phyloP scores from a whole-genome alignment of 2,329 filamentous ascomycete species.

The Nemania sp. region DNA sequence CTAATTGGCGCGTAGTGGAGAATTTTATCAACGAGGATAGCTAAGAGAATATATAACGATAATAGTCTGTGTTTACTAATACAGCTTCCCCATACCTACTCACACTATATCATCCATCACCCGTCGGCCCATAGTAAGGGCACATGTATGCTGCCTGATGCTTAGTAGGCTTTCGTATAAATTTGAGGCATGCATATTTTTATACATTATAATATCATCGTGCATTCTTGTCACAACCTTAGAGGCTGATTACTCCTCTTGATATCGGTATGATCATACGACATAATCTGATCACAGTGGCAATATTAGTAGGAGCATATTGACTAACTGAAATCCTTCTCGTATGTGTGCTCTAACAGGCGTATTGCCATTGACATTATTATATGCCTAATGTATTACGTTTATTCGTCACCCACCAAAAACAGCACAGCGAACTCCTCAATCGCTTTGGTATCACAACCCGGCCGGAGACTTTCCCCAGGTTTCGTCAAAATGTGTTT shows the following conservation, averaged over 20 bases:
- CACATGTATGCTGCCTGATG: background rate
- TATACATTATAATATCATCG: no score
- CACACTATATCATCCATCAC: background rate
- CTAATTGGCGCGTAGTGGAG: no score
- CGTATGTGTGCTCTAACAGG: background rate
- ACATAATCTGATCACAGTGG: background rate
- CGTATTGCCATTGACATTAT: no score
- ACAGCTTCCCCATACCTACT: background rate
- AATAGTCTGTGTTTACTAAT: background rate
- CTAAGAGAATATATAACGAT: background rate
- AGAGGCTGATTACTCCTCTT: background rate
- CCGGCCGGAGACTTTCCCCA: background rate
- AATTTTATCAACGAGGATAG: background rate
- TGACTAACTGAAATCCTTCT: no score
- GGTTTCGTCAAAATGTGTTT: background rate
- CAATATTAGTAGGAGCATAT: no score
- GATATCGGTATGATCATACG: background rate
- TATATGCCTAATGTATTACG: no score
- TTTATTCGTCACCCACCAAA: no score
- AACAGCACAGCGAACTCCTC: background rate
- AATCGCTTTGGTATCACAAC: background rate
- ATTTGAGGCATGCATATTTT: no score
- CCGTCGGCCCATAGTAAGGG: background rate
- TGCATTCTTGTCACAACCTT: no score
- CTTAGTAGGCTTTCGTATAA: no score